phyloP scores from a whole-genome alignment of 2,329 filamentous ascomycete species.

The Talaromyces amestolkiae region DNA sequence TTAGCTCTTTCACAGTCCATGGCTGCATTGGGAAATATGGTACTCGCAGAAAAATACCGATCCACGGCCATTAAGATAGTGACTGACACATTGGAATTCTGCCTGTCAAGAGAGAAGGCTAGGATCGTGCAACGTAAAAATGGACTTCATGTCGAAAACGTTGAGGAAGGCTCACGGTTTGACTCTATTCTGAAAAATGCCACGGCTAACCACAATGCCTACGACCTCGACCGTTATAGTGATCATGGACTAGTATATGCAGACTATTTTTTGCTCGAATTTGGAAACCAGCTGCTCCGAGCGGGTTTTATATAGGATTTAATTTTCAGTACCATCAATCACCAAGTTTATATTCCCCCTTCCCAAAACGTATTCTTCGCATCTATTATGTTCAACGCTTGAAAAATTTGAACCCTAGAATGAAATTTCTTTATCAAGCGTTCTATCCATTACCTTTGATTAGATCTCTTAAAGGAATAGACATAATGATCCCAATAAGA shows the following conservation, averaged over 20 bases:
- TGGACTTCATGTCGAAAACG: not conserved
- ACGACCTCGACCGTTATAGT: constrained; percentile 37
- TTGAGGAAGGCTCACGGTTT: constrained; percentile 31
- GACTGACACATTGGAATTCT: not conserved
- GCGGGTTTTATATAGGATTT: not conserved
- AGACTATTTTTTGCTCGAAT: constrained; percentile 44
- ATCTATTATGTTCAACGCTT: too few relatives aligned
- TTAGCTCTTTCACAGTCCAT: constrained; percentile 37
- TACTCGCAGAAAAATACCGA: not conserved
- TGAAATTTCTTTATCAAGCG: too few relatives aligned
- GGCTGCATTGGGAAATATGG: constrained; percentile 1
- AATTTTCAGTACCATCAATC: not conserved
- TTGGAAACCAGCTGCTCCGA: constrained; percentile 30
- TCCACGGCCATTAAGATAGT: not conserved
- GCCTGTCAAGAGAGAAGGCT: not conserved
- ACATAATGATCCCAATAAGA: not conserved
- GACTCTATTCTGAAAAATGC: constrained; percentile 39
- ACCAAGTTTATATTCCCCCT: not conserved
- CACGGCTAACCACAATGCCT: constrained; percentile 40
- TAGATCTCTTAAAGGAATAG: too few relatives aligned
- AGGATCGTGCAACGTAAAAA: not conserved
- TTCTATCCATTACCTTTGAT: too few relatives aligned
- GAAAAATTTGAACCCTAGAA: too few relatives aligned
- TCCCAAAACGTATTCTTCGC: too few relatives aligned
- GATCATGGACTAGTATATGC: constrained; percentile 46